A percentile compares a stretch with the other conserved stretches of the same genome.
Evolutionary conservation across 2,329 filamentous ascomycete genomes (phyloP).

Genomic region (Xylariomycetidae sp.): DNA sequence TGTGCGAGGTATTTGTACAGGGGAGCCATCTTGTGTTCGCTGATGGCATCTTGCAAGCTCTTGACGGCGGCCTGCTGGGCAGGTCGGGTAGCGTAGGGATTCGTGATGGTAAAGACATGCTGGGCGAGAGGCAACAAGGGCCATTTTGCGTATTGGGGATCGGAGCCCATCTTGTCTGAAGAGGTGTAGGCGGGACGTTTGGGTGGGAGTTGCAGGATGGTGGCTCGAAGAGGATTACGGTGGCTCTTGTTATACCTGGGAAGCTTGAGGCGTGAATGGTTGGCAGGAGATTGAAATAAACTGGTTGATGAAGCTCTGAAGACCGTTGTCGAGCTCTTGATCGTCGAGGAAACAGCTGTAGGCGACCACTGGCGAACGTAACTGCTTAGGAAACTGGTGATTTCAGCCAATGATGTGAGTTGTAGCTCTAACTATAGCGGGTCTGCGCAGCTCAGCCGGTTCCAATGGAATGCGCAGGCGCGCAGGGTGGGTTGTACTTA

Average conservation of each 20-base stretch:
- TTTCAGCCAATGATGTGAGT: constrained; percentile 12
- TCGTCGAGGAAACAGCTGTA: constrained; percentile 8
- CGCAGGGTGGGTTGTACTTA: no score
- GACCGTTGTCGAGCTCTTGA: constrained; percentile 8
- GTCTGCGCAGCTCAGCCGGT: no score
- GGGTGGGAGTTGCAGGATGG: no score
- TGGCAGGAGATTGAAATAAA: no score
- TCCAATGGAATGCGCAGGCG: no score
- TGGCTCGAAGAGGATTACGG: no score
- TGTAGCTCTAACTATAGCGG: no score
- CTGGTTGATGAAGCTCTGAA: no score
- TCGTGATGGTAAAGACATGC: constrained; percentile 83
- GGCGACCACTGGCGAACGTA: constrained; percentile 23
- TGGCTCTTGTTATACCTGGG: neutral
- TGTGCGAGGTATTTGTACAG: constrained; percentile 82
- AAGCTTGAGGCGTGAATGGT: constrained; percentile 1
- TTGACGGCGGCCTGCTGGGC: constrained; percentile 69
- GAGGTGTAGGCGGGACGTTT: neutral
- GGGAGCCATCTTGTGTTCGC: constrained; percentile 80
- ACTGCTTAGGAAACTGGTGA: constrained; percentile 9
- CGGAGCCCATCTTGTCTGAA: constrained; percentile 60
- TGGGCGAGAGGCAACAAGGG: constrained; percentile 77
- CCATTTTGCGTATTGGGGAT: constrained; percentile 83
- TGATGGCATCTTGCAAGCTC: constrained; percentile 75
- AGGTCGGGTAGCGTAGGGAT: constrained; percentile 63